Conservation (phyloP, 768 basidiomycete genomes). For the Wakefieldia striispora region DNA sequence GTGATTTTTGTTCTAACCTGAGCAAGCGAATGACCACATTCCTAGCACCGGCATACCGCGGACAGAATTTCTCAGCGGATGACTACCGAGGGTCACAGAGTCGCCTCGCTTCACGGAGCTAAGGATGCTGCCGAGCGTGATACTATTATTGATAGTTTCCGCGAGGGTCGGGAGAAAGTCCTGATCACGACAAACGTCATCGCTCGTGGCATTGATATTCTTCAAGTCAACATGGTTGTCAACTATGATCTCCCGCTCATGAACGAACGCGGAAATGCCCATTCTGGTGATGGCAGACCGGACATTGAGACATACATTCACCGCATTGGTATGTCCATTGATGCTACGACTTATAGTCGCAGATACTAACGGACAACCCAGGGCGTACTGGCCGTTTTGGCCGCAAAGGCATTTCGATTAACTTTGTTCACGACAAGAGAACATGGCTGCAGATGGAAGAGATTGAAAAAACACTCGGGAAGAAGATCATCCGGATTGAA, state of each 20-base stretch:
- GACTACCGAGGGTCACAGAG: conserved; percentile 92
- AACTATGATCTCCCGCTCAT: conserved; percentile 94
- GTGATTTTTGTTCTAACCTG: conserved; percentile 21
- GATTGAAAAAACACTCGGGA: conserved; percentile 78
- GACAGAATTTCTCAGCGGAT: conserved; percentile 90
- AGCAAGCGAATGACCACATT: not conserved
- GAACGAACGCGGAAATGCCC: conserved; percentile 57
- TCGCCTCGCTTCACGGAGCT: conserved; percentile 92
- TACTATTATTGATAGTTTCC: conserved; percentile 88
- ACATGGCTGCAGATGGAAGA: conserved; percentile 89
- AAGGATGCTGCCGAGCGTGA: conserved; percentile 92
- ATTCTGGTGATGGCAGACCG: conserved; percentile 54
- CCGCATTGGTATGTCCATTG: conserved; percentile 73
- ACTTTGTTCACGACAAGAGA: conserved; percentile 90
- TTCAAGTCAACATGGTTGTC: conserved; percentile 99
- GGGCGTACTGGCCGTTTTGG: conserved; percentile 98
- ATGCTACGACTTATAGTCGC: not conserved
- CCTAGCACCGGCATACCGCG: conserved; percentile 84
- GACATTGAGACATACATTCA: conserved; percentile 98
- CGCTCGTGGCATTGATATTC: conserved; percentile 96
- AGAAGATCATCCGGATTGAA: conserved; percentile 80
- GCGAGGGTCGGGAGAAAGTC: conserved; percentile 94
- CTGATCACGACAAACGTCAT: conserved; percentile 99
- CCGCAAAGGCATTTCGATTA: conserved; percentile 94
- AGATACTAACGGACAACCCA: conserved; percentile 30